Evolutionary conservation across 2,329 filamentous ascomycete species (phyloP).

Genomic region (Madurella fahalii): DNA sequence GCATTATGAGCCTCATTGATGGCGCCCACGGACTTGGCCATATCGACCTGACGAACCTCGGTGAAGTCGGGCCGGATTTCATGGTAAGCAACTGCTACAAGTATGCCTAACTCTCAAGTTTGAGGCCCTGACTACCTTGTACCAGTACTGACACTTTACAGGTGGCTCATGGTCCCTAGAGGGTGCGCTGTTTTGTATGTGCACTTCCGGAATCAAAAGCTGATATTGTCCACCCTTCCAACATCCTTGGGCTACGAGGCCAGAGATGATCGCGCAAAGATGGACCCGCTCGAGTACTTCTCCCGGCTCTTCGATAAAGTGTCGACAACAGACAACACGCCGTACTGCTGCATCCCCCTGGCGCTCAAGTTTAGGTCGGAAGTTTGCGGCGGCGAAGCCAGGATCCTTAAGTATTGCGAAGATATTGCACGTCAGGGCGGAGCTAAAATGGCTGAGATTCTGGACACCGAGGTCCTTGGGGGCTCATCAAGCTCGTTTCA

Average conservation of each 20-base stretch:
- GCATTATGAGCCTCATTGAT: constrained; percentile 63
- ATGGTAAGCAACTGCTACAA: no score
- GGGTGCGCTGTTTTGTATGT: no score
- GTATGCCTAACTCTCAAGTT: no score
- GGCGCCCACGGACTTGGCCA: constrained; percentile 69
- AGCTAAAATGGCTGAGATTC: constrained; percentile 48
- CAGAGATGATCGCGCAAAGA: no score
- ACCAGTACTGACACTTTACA: no score
- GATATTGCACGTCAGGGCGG: constrained; percentile 53
- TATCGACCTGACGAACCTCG: constrained; percentile 57
- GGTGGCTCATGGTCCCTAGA: no score
- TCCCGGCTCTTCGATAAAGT: constrained; percentile 57
- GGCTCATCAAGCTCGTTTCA: constrained; percentile 30
- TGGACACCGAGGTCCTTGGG: constrained; percentile 62
- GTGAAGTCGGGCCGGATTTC: constrained; percentile 11
- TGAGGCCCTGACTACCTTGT: no score
- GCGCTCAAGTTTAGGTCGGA: constrained; percentile 59
- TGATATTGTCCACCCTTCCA: no score
- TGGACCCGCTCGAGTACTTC: no score
- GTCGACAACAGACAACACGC: constrained; percentile 60
- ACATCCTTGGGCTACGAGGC: no score
- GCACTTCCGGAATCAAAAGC: no score
- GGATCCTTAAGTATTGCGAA: constrained; percentile 55
- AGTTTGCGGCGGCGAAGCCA: constrained; percentile 61
- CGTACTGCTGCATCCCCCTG: constrained; percentile 58